Evolutionary conservation across 148 eudicot species (phyloP).

Genomic region (Diospyros lotus): DNA sequence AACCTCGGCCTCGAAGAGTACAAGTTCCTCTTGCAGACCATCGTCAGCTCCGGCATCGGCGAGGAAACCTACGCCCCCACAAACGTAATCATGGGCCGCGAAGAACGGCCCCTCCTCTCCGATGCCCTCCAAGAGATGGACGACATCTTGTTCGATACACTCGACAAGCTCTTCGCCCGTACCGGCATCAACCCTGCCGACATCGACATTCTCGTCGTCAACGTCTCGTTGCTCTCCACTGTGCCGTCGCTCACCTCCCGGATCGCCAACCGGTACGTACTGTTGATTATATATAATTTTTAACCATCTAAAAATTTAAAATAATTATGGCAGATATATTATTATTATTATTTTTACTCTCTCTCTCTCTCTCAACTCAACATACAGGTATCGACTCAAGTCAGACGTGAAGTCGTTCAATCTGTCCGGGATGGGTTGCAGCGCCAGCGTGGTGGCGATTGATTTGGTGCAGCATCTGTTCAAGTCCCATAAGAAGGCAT

Average conservation of each 20-base stretch:
- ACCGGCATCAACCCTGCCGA: constrained; percentile 43
- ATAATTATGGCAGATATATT: too few relatives aligned
- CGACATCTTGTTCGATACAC: constrained; percentile 20
- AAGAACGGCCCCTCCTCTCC: constrained; percentile 11
- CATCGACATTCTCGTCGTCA: constrained; percentile 72
- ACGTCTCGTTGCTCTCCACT: constrained; percentile 52
- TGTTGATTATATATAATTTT: too few relatives aligned
- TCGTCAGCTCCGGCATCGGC: constrained; percentile 38
- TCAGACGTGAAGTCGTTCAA: constrained; percentile 50
- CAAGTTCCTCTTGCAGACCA: constrained; percentile 36
- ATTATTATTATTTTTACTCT: too few relatives aligned
- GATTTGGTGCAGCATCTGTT: constrained; percentile 59
- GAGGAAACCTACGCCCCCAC: constrained; percentile 35
- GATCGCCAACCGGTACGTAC: constrained; percentile 54
- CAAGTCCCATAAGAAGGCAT: constrained; percentile 38
- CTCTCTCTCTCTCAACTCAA: too few relatives aligned
- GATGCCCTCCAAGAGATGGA: constrained; percentile 34
- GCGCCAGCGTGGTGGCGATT: constrained; percentile 70
- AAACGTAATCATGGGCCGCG: constrained; percentile 24
- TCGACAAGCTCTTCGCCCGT: constrained; percentile 34
- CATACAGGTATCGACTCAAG: constrained; percentile 36
- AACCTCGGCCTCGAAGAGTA: constrained; percentile 31
- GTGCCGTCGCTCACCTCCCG: constrained; percentile 63
- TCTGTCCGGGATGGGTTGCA: constrained; percentile 84
- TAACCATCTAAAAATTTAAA: too few relatives aligned